A percentile compares a stretch with the other conserved stretches of the same genome.
Evolutionary conservation across 2,329 filamentous ascomycete species (phyloP).

Genomic region (Aaosphaeria pasadenensis): DNA sequence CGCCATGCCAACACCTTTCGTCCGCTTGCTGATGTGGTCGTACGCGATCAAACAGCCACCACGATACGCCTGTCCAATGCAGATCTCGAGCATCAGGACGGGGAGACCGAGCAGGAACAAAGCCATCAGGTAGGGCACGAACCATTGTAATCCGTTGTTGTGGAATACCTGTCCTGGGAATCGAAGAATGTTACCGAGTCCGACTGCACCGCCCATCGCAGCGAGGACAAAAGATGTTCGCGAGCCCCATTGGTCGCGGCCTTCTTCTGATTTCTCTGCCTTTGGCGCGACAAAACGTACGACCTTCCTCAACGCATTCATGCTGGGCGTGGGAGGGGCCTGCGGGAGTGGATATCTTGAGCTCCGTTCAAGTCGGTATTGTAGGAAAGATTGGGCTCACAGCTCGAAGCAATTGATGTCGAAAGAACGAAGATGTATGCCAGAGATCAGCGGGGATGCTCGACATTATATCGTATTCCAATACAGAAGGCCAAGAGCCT

Average conservation of each 20-base stretch:
- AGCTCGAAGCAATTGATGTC: not conserved
- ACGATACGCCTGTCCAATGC: conserved; percentile 4
- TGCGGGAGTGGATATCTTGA: not conserved
- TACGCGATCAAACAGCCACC: conserved; percentile 15
- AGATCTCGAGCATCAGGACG: conserved; percentile 12
- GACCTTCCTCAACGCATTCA: not conserved
- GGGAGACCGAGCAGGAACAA: conserved; percentile 14
- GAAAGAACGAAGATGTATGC: not conserved
- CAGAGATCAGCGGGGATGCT: not conserved
- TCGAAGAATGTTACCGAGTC: conserved; percentile 13
- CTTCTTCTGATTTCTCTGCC: conserved; percentile 10
- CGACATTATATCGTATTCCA: not conserved
- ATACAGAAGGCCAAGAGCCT: not conserved
- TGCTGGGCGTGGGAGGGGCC: not conserved
- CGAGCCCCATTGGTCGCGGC: conserved; percentile 15
- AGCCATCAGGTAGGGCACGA: conserved; percentile 11
- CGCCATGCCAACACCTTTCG: conserved; percentile 12
- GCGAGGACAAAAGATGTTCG: conserved; percentile 11
- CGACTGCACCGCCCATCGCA: conserved; percentile 12
- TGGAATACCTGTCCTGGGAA: conserved; percentile 15
- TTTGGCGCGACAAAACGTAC: not conserved
- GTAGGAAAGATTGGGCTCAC: not conserved
- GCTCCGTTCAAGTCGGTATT: not conserved
- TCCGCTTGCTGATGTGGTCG: conserved; percentile 14
- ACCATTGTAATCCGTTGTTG: conserved; percentile 15